phyloP scores from a whole-genome alignment of 495 filamentous ascomycete genomes.

The Podospora pseudoanserina region DNA sequence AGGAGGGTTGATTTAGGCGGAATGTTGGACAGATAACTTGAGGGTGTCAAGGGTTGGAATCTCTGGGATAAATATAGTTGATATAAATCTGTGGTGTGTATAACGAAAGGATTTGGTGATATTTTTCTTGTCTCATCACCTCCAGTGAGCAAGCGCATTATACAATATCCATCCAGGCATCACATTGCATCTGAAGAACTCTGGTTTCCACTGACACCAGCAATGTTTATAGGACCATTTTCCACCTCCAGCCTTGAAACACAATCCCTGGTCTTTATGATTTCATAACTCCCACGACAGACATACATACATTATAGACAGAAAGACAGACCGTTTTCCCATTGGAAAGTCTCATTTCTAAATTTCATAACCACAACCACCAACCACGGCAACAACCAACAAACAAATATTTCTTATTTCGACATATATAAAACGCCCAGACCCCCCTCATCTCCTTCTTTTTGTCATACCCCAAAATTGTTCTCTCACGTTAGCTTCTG shows the following conservation, averaged over 20 bases:
- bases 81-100: neutral
- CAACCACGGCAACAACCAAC: neutral
- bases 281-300: neutral
- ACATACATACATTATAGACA: neutral
- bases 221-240: neutral
- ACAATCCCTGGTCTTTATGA: neutral
- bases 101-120: neutral
- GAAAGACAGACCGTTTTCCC: neutral
- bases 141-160: neutral
- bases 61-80: neutral
- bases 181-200: neutral
- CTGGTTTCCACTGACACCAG: neutral
- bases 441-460: neutral
- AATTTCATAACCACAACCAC: too few relatives aligned
- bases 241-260: neutral
- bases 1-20: too few relatives aligned
- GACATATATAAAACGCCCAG: neutral
- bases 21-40: too few relatives aligned
- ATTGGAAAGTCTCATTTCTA: neutral
- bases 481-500: constrained; percentile 79
- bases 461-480: neutral
- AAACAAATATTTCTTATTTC: neutral
- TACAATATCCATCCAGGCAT: too few relatives aligned
- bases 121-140: neutral
- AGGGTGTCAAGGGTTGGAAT: too few relatives aligned